phyloP scores from a whole-genome alignment of 495 filamentous ascomycete genomes.

The Opeltia flavorubescens region DNA sequence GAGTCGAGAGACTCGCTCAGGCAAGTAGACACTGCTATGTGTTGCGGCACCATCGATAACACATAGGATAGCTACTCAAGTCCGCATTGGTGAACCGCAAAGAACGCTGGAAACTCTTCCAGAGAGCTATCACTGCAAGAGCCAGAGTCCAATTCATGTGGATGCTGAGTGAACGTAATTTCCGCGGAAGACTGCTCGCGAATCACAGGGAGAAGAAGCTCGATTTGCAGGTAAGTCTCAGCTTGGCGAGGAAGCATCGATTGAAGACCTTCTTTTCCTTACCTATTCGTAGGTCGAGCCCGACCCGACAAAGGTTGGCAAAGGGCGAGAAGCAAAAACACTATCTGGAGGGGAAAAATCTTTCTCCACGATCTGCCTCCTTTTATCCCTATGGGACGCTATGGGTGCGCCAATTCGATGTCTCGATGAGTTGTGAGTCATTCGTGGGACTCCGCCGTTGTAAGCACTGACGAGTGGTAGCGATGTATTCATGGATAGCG shows the following conservation, averaged over 20 bases:
- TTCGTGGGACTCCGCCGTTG: background rate
- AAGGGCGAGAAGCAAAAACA: constrained; percentile 73
- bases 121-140: constrained; percentile 64
- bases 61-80: constrained; percentile 36
- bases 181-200: constrained; percentile 65
- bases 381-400: constrained; percentile 90
- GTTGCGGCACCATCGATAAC: constrained; percentile 9
- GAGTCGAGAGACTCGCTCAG: constrained; percentile 38
- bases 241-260: background rate
- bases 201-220: constrained; percentile 61
- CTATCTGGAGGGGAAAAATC: constrained; percentile 94
- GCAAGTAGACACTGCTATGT: constrained; percentile 18
- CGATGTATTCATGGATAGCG: constrained; percentile 97
- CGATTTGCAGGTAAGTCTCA: constrained; percentile 52
- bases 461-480: constrained; percentile 19
- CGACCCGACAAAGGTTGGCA: constrained; percentile 55
- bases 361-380: constrained; percentile 87
- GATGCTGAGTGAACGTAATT: constrained; percentile 74
- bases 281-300: constrained; percentile 43
- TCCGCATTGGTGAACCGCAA: constrained; percentile 53
- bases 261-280: constrained; percentile 1
- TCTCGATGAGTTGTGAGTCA: constrained; percentile 77
- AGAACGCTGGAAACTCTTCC: constrained; percentile 66
- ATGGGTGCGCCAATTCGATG: constrained; percentile 93
- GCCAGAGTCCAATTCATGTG: constrained; percentile 78